Evolutionary conservation across 192 early-diverging fungal genomes (phyloP), one percentile per base, ranked within the genome.

Genomic region (Coemansia sp.): DNA sequence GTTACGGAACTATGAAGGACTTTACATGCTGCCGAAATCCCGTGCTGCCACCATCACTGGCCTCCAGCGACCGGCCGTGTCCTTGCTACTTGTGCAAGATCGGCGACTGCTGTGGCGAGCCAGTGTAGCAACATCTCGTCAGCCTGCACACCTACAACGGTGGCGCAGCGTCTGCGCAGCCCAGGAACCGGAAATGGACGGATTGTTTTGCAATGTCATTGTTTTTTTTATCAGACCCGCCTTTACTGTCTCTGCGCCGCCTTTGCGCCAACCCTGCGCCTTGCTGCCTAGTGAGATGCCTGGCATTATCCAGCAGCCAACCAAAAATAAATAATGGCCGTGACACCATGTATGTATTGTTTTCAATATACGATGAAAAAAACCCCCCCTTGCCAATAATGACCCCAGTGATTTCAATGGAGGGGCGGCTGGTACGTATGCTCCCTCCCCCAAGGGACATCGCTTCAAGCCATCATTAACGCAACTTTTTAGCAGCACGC

Each of bases 41-140:
- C 13, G 16, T 60, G 31, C 29, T 36, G 57, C 55, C 24, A 13
- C 54, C 47, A 61, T 43, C 42, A 6, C 11, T 62, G 29, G 63
- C 65, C 15, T 66, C 63, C 36, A 46, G 36, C 13, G 55, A 72
- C 40, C 63, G 71, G 22, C 71, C 71, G 10, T 74, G 72, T 18
- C 55, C 72, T 9, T 74, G 72, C 66, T 74, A 74, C 27, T 47
- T 74, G 44, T 74, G 72, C 66, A 74, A 74, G 46, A 67, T 67
- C 57, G 72, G 72, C 65, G 65, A 67, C 57, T 57, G 29, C 18
- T 67, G 72, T 47, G 47, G 60, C 57, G 72, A 74, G 27, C 20
- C 38, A 13, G n/a, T 34, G 3, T 71, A 71, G 33, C 70, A 10
- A 24, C 57, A 16, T 34, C 57, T 8, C 33, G 7, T 33, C 36